A percentile compares a stretch with the other conserved stretches of the same genome.
Evolutionary conservation across 2,329 filamentous ascomycete species (phyloP).

Genomic region (Trichoderma afroharzianum): DNA sequence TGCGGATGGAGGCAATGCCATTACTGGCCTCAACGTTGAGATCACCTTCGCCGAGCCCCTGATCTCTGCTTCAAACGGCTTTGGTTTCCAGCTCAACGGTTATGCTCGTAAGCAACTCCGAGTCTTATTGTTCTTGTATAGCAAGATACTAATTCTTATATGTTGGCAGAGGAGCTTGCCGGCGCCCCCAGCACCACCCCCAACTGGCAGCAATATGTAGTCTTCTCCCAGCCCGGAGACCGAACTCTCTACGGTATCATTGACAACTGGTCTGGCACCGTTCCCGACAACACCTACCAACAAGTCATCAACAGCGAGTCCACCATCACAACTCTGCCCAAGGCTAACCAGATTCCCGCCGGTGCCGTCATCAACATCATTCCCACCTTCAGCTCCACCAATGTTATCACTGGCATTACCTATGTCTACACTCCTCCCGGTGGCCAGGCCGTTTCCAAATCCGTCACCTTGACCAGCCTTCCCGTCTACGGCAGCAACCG

Average conservation of each 20-base stretch:
- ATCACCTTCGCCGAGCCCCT: slow-evolving; percentile 1
- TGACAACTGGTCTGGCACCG: not conserved
- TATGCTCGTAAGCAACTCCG: not conserved
- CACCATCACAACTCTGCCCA: not conserved
- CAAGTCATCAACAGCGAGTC: not conserved
- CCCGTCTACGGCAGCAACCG: not conserved
- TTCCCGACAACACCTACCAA: not conserved
- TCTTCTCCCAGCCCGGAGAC: not conserved
- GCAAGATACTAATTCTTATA: not conserved
- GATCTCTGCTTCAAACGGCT: not conserved
- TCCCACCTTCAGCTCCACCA: not conserved
- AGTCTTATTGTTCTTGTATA: not conserved
- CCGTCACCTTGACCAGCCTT: not conserved
- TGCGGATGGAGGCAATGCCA: slow-evolving; percentile 1
- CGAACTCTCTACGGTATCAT: not conserved
- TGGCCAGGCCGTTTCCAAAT: not conserved
- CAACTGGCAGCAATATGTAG: slow-evolving; percentile 8
- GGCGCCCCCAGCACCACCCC: not conserved
- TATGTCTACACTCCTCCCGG: not conserved
- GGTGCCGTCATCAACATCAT: not conserved
- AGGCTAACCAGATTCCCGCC: not conserved
- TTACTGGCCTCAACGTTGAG: slow-evolving; percentile 1
- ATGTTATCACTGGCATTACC: not conserved
- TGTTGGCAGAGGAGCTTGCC: not conserved
- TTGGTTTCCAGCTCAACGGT: not conserved